Evolutionary conservation across 768 basidiomycete genomes (phyloP).

Genomic region (Termitomyces sp.): DNA sequence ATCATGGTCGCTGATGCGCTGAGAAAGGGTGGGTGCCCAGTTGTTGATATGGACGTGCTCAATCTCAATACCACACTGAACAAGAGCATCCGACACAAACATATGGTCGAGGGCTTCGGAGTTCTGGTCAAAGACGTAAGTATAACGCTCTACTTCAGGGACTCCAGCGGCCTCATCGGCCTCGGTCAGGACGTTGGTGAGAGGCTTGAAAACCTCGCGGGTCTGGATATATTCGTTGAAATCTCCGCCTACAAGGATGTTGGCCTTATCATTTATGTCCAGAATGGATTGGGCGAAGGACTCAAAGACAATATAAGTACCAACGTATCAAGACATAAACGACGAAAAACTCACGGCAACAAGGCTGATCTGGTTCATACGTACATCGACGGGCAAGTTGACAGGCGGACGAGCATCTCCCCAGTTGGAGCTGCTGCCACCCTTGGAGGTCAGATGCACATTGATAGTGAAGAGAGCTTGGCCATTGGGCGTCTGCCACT

Average conservation of each 20-base stretch:
- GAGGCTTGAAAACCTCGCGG: conserved; percentile 41
- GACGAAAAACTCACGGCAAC: conserved; percentile 36
- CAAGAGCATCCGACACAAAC: conserved; percentile 43
- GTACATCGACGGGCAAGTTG: conserved; percentile 41
- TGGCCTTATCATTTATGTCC: conserved; percentile 33
- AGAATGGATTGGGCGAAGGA: conserved; percentile 43
- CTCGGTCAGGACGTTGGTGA: conserved; percentile 36
- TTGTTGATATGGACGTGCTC: conserved; percentile 62
- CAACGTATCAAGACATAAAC: neutral
- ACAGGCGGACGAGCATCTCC: conserved; percentile 56
- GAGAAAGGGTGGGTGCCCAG: conserved; percentile 37
- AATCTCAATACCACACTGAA: conserved; percentile 32
- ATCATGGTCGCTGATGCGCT: conserved; percentile 54
- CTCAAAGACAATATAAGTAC: conserved; percentile 21
- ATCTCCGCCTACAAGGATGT: conserved; percentile 51
- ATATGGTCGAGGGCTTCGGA: conserved; percentile 55
- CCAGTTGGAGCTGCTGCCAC: conserved; percentile 46
- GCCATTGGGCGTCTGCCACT: conserved; percentile 43
- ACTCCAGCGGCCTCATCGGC: conserved; percentile 46
- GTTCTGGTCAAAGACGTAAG: conserved; percentile 56
- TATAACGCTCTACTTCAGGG: conserved; percentile 48
- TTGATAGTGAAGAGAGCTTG: conserved; percentile 51
- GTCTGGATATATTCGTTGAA: conserved; percentile 58
- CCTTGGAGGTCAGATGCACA: conserved; percentile 54
- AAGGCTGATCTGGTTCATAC: conserved; percentile 43